Evolutionary conservation across 2,329 filamentous ascomycete genomes (phyloP).

Genomic region (Tolypocladium ophioglossoides): DNA sequence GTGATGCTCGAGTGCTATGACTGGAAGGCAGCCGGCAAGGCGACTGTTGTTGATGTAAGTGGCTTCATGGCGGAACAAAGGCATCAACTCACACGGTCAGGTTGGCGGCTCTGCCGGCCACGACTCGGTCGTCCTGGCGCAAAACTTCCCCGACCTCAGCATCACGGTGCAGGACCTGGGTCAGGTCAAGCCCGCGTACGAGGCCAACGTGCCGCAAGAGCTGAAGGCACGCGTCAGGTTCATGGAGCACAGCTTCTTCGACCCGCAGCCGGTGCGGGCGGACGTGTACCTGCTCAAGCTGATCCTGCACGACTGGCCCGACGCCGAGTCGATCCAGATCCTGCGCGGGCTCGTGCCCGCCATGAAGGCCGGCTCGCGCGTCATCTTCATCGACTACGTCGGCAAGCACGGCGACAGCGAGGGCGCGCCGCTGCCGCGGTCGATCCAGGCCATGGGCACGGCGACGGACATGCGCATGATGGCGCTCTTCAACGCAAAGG

Average conservation of each 20-base stretch:
- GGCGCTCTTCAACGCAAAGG: constrained; percentile 36
- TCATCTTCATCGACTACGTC: constrained; percentile 28
- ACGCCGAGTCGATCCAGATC: constrained; percentile 29
- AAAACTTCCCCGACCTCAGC: constrained; percentile 27
- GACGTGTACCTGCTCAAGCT: constrained; percentile 42
- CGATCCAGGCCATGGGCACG: constrained; percentile 26
- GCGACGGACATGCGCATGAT: constrained; percentile 39
- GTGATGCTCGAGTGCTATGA: constrained; percentile 22
- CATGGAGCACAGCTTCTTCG: constrained; percentile 27
- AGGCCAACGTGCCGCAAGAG: constrained; percentile 21
- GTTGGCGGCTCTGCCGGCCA: constrained; percentile 32
- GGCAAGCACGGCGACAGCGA: constrained; percentile 20
- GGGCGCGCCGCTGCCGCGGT: constrained; percentile 17
- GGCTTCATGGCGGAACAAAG: not conserved
- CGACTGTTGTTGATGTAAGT: constrained; percentile 30
- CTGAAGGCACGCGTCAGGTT: constrained; percentile 23
- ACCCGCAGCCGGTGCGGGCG: constrained; percentile 26
- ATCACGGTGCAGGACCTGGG: constrained; percentile 35
- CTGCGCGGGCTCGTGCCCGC: constrained; percentile 30
- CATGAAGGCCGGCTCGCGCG: constrained; percentile 30
- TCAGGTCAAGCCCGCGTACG: constrained; percentile 22
- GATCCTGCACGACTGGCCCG: constrained; percentile 46
- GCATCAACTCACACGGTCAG: constrained; percentile 8
- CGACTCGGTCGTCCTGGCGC: constrained; percentile 28
- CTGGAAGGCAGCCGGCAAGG: constrained; percentile 24